phyloP scores from a whole-genome alignment of 306 rosid genomes.

The Quillaja saponaria region DNA sequence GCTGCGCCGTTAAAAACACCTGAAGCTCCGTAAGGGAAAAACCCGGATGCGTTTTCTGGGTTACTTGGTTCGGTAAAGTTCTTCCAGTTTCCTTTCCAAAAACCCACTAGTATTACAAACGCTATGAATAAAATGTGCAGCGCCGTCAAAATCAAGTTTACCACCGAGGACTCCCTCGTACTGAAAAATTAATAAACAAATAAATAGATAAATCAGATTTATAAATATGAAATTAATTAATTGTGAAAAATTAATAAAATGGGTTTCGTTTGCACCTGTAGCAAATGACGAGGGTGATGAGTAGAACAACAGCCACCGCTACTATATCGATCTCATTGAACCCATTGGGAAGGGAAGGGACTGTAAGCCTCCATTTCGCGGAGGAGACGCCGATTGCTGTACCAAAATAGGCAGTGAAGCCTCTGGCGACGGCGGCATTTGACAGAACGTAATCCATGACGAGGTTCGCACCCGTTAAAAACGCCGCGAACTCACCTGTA shows the following conservation, averaged over 20 bases:
- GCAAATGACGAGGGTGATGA: slow-evolving; percentile 70
- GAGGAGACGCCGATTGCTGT: slow-evolving; percentile 70
- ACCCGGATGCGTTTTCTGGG: slow-evolving; percentile 60
- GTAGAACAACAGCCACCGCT: slow-evolving; percentile 67
- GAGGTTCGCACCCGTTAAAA: slow-evolving; percentile 79
- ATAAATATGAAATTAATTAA: neutral
- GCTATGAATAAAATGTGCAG: slow-evolving; percentile 69
- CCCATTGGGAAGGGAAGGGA: slow-evolving; percentile 60
- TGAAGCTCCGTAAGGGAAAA: slow-evolving; percentile 61
- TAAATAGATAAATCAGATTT: neutral
- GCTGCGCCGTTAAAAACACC: slow-evolving; percentile 85
- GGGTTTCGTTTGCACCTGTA: slow-evolving; percentile 56
- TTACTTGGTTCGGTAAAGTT: slow-evolving; percentile 62
- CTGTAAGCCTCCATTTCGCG: slow-evolving; percentile 64
- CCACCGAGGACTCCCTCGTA: slow-evolving; percentile 76
- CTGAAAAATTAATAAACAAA: slow-evolving; percentile 33
- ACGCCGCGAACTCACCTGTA: slow-evolving; percentile 85
- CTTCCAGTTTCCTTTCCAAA: slow-evolving; percentile 73
- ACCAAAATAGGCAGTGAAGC: slow-evolving; percentile 67
- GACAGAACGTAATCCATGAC: slow-evolving; percentile 93
- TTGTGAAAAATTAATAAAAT: neutral
- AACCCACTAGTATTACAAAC: slow-evolving; percentile 67
- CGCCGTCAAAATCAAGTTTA: slow-evolving; percentile 77
- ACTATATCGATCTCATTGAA: slow-evolving; percentile 70
- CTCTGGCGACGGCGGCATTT: slow-evolving; percentile 86